Conservation (phyloP, 1,284 basidiomycete species). For the Fomitopsis betulina region DNA sequence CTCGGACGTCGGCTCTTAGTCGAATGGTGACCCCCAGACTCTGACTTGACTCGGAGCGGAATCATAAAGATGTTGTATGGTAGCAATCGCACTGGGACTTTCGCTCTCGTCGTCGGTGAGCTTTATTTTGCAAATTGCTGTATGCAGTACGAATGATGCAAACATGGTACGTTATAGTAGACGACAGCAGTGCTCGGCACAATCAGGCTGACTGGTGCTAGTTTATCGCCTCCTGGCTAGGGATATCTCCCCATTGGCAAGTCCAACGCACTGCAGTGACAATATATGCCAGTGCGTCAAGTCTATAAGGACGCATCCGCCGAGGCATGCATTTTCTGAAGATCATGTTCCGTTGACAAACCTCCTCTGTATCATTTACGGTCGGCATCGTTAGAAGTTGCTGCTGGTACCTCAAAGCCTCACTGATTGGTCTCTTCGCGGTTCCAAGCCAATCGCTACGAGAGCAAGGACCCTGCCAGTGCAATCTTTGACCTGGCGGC, state of each 20-base stretch:
- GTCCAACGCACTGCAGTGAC: conserved; percentile 1
- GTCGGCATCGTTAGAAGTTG: no score
- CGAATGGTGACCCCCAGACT: no score
- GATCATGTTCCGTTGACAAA: neutral
- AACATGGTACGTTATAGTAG: neutral
- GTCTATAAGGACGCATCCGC: no score
- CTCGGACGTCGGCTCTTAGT: no score
- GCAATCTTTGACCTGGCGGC: conserved; percentile 17
- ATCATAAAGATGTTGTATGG: no score
- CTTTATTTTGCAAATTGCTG: no score
- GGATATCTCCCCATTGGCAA: neutral
- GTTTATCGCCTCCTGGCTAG: conserved; percentile 5
- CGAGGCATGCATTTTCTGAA: no score
- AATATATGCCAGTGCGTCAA: no score
- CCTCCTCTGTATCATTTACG: neutral
- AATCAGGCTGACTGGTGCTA: neutral
- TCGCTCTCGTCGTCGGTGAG: no score
- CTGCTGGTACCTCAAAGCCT: no score
- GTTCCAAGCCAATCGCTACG: conserved; percentile 15
- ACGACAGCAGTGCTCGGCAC: neutral
- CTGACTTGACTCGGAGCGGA: no score
- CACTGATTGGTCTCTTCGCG: conserved; percentile 16
- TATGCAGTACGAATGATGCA: neutral
- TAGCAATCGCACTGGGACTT: no score
- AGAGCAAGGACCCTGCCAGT: conserved; percentile 17